Percentiles rank a stretch among this genome's conserved stretches.
These are phyloP conservation scores for Xylariomycetidae sp. DNA, from an alignment of 2,329 filamentous ascomycete species.

Conservation along the genomic window DNA sequence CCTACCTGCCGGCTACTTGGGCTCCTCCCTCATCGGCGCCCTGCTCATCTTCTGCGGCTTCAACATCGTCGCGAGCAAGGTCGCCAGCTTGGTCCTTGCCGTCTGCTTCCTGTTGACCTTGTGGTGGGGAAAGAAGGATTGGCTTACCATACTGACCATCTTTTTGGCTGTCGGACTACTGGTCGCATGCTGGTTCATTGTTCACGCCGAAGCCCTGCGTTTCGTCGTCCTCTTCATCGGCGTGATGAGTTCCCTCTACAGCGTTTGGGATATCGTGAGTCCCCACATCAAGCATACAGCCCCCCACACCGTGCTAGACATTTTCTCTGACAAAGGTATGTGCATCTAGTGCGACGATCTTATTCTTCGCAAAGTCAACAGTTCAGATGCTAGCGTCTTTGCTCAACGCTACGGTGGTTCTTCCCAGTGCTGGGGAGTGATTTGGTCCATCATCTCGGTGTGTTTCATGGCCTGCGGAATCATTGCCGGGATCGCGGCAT, in stretches of 20 bases:
- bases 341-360: conserved; percentile 63
- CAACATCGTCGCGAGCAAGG: conserved; percentile 73
- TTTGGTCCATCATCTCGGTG: conserved; percentile 71
- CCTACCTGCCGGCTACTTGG: conserved; percentile 72
- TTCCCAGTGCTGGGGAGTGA: conserved; percentile 74
- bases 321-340: conserved; percentile 2
- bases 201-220: conserved; percentile 66
- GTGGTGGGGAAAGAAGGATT: conserved; percentile 77
- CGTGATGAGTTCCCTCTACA: conserved; percentile 77
- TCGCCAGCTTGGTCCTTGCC: conserved; percentile 69
- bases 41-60: conserved; percentile 77
- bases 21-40: conserved; percentile 71
- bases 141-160: conserved; percentile 70
- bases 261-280: conserved; percentile 72
- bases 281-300: neutral
- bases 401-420: conserved; percentile 74
- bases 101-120: conserved; percentile 73
- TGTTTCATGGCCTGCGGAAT: conserved; percentile 69
- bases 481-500: conserved; percentile 71
- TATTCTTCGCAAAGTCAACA: conserved; percentile 75
- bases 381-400: conserved; percentile 74
- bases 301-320: neutral
- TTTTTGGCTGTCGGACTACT: conserved; percentile 66
- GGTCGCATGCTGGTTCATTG: conserved; percentile 75
- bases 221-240: conserved; percentile 77